Evolutionary conservation across 768 basidiomycete genomes (phyloP), one percentile per base, ranked within the genome.

Genomic region (Dentipellis sp.): DNA sequence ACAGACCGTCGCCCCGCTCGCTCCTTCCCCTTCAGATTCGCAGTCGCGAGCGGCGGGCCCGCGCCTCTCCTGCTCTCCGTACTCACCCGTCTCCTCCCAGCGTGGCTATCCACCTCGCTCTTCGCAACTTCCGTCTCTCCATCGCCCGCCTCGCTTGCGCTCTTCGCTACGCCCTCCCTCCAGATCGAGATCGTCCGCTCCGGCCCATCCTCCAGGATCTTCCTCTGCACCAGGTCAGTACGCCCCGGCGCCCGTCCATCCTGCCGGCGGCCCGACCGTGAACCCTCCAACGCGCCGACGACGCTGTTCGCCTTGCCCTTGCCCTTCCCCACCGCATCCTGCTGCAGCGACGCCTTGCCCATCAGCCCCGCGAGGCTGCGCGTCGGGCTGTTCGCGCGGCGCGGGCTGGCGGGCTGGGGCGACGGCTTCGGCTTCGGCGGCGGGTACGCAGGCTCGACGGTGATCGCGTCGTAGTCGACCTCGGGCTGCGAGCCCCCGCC

Each of bases 111-210:
- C 53, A 55, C 59, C 21, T 61, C 64, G 48, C 62, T 64, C 19
- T 56, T 47, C 10, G 42, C 23, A 3, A 16, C 47, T 1, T 62
- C 59, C 14, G 16, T 22, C 2, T 48, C 56, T 9, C 40, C 21
- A 10, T 53, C 56, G 1, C 29, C 58, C 7, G 49, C 55, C 29
- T 59, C 65, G 23, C 52, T 61, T 34, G 56, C 57, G 49, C 65
- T 66, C 62, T 66, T 63, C 47, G 69, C 69, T 21, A 72, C 70
- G 1, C 58, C 56, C 60, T 71, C 69, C 42, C 71, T 65, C 71
- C 71, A 72, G 11, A 70, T 53, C 29, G 70, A 67, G 51, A 72
- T 67, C n/a, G 67, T 71, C 47, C 67, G 66, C 52, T 65, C 58
- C 10, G 71, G 68, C 42, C 66, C 66, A 54, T 72, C 70, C 56